A percentile compares a stretch with the other conserved stretches of the same genome.
Conservation (phyloP, 495 filamentous ascomycete genomes). For the Aspergillus incahuasiensis region DNA sequence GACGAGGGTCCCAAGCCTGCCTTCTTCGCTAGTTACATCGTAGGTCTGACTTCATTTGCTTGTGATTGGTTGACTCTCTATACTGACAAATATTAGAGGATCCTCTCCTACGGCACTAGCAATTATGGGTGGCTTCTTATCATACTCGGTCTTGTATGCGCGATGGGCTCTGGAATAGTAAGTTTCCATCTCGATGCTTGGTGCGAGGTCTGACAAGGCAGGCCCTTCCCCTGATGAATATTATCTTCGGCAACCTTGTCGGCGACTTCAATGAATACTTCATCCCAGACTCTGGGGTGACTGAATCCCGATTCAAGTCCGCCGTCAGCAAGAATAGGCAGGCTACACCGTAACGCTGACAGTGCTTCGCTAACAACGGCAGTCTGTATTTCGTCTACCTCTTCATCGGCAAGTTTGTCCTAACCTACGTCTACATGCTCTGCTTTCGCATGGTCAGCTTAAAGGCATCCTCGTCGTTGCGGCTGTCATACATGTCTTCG, state of each 20-base stretch:
- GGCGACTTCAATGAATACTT: slow-evolving; percentile 35
- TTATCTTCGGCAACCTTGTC: slow-evolving; percentile 43
- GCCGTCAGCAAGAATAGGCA: slow-evolving; percentile 24
- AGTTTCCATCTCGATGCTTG: neutral
- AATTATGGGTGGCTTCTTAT: slow-evolving; percentile 3
- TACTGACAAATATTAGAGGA: neutral
- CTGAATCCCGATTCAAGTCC: slow-evolving; percentile 25
- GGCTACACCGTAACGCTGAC: neutral
- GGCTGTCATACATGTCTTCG: slow-evolving; percentile 29
- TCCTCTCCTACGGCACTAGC: slow-evolving; percentile 6
- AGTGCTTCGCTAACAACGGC: neutral
- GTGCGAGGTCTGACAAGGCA: neutral
- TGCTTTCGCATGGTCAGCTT: slow-evolving; percentile 50
- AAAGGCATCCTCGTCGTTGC: slow-evolving; percentile 24
- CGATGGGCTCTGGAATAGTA: slow-evolving; percentile 63
- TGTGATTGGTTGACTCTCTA: neutral
- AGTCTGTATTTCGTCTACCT: slow-evolving; percentile 33
- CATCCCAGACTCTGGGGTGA: slow-evolving; percentile 15
- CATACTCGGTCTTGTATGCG: slow-evolving; percentile 37
- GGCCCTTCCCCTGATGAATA: slow-evolving; percentile 43
- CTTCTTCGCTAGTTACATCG: slow-evolving; percentile 3
- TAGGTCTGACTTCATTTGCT: neutral
- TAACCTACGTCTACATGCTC: slow-evolving; percentile 34
- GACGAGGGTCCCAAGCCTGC: neutral
- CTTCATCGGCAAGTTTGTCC: slow-evolving; percentile 34